Base-by-base conservation (phyloP, 768 basidiomycete genomes). In the Pulveroboletus ravenelii region DNA sequence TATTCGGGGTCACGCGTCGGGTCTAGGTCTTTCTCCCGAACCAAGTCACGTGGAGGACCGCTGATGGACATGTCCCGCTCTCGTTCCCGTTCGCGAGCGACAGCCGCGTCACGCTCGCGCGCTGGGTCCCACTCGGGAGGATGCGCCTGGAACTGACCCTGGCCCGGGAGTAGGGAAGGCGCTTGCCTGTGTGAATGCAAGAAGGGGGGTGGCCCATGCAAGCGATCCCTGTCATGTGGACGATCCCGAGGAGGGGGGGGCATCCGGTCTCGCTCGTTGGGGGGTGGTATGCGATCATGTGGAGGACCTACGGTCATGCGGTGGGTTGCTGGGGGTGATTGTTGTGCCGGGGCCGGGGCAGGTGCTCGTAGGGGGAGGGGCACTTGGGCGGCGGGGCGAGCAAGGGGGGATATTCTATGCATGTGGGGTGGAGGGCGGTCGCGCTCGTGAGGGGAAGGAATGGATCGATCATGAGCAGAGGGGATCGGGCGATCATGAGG, bases 141-240 rank as follows among this genome's bases (percentile, higher is more conserved):
- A 34, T 61, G 59, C 0, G 59, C 30, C 38, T 65, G 67, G 48
- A 67, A 69, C 36, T 67, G 63, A 36, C 67, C 60, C 39, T 69
- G 66, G 5, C 67, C 66, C 0, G 67, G 66, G 13, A 66, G 59
- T 6, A 56, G 37, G 13, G 57, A 40, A 12, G 53, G 61, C 17
- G 31, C 48, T 46, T 48, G 57, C 43, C 56, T 54, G 38, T 60
- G 64, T 30, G 57, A 23, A 41, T 62, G 64, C 1, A 59, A 42
- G 15, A 56, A 56, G 13, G 56, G 49, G 17, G 56, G 59, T 2
- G 62, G 60, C 18, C 61, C 57, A 45, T 68, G 70, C 20, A 65
- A 63, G 55, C 63, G 63, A 41, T 64, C 63, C 36, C 50, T 59
- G 37, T 56, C 60, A 35, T 57, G 60, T 12, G 38, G 65, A 48